A percentile compares a stretch with the other conserved stretches of the same genome.
phyloP scores from a whole-genome alignment of 2,329 filamentous ascomycete species.

The Aspergillus uvarum region DNA sequence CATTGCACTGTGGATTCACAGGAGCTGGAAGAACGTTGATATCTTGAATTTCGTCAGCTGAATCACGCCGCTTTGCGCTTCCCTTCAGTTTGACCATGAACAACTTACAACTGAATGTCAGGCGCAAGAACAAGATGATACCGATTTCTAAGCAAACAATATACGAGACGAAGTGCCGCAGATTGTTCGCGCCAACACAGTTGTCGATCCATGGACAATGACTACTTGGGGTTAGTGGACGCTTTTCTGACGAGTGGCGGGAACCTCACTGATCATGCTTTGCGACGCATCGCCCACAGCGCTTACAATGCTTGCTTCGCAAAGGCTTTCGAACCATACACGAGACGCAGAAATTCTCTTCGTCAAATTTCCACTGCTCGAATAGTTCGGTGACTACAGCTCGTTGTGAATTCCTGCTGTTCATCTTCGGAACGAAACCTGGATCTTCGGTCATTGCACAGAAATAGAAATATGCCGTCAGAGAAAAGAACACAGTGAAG shows the following conservation, averaged over 20 bases:
- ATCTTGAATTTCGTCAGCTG: conserved; percentile 49
- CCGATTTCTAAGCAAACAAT: conserved; percentile 74
- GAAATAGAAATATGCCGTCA: conserved; percentile 83
- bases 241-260: not conserved
- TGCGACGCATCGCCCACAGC: conserved; percentile 87
- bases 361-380: conserved; percentile 83
- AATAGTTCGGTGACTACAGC: conserved; percentile 85
- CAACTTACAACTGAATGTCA: conserved; percentile 70
- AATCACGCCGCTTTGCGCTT: not conserved
- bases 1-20: conserved; percentile 60
- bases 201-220: conserved; percentile 99
- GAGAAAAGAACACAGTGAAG: conserved; percentile 63
- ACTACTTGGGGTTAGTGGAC: conserved; percentile 47
- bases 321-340: conserved; percentile 94
- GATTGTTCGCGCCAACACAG: conserved; percentile 92
- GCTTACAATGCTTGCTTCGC: conserved; percentile 91
- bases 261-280: conserved; percentile 88
- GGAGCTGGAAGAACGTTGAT: conserved; percentile 59
- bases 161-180: conserved; percentile 93
- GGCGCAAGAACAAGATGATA: conserved; percentile 68
- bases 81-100: not conserved
- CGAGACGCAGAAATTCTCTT: conserved; percentile 86
- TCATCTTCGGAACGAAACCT: conserved; percentile 87
- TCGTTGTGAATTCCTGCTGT: conserved; percentile 86
- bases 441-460: conserved; percentile 85